These are phyloP conservation scores for Volutella citrinella DNA, from an alignment of 2,329 filamentous ascomycete genomes.

Conservation along the genomic window DNA sequence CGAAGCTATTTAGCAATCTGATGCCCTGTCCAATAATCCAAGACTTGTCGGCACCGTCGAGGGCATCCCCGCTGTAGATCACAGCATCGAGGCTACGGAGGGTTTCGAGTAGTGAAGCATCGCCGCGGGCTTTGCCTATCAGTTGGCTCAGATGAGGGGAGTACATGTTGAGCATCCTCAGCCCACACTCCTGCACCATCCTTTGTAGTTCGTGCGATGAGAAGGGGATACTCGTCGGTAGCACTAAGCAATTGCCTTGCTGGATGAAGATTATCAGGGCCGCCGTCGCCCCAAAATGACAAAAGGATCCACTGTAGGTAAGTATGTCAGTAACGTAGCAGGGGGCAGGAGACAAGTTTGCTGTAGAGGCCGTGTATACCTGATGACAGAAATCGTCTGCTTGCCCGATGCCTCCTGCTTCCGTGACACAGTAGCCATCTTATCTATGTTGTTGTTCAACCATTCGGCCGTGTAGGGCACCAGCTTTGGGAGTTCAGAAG, in stretches of 20 bases:
- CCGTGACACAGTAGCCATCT: background rate
- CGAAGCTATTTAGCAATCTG: slow-evolving; percentile 10
- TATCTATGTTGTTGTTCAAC: slow-evolving; percentile 4
- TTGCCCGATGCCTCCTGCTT: background rate
- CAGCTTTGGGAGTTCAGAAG: slow-evolving; percentile 18
- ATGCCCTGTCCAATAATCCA: slow-evolving; percentile 14
- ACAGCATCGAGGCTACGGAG: slow-evolving; percentile 7
- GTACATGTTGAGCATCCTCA: slow-evolving; percentile 9
- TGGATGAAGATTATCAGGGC: slow-evolving; percentile 2
- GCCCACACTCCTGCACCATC: slow-evolving; percentile 7
- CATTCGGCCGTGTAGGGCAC: slow-evolving; percentile 17
- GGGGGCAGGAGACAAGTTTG: fast-evolving
- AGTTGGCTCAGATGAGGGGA: slow-evolving; percentile 7
- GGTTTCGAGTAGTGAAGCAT: slow-evolving; percentile 7
- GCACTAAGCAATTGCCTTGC: slow-evolving; percentile 11
- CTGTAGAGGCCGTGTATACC: slow-evolving; percentile 5
- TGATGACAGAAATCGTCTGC: background rate
- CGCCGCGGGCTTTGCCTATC: slow-evolving; percentile 9
- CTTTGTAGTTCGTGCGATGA: slow-evolving; percentile 3
- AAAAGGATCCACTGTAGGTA: slow-evolving; percentile 16
- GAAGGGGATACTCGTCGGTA: slow-evolving; percentile 13
- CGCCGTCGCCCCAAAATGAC: slow-evolving; percentile 9
- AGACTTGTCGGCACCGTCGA: slow-evolving; percentile 5
- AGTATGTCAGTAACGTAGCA: background rate
- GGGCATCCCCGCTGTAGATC: slow-evolving; percentile 4